Conservation (phyloP, 2,329 filamentous ascomycete genomes). For the Fusarium vanettenii region DNA sequence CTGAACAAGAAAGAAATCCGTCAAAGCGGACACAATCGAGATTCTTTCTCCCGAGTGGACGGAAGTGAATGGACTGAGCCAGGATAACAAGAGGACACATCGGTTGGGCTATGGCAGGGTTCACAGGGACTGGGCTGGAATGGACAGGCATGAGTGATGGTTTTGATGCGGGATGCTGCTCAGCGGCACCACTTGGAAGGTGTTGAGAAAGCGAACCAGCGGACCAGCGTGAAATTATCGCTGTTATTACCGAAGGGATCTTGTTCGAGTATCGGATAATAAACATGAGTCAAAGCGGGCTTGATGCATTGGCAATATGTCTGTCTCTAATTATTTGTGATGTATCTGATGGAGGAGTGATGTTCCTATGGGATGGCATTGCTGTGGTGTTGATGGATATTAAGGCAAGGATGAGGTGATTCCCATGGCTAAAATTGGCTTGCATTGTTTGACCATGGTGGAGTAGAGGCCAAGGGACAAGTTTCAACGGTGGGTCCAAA, state of each 20-base stretch:
- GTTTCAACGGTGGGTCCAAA: not conserved
- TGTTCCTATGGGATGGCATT: not conserved
- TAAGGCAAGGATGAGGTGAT: not conserved
- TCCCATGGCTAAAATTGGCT: not conserved
- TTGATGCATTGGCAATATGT: constrained; percentile 16
- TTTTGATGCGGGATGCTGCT: constrained; percentile 15
- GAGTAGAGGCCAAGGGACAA: not conserved
- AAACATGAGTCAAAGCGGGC: constrained; percentile 16
- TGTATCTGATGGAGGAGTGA: not conserved
- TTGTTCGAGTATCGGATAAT: constrained; percentile 44
- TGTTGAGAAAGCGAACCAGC: constrained; percentile 18
- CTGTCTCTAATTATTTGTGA: not conserved
- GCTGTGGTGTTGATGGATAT: not conserved
- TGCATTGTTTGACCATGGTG: not conserved
- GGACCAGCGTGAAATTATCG: constrained; percentile 28
- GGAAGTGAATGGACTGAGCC: not conserved
- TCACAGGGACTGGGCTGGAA: not conserved
- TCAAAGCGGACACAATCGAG: not conserved
- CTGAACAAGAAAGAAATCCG: not conserved
- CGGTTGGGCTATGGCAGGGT: not conserved
- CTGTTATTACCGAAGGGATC: constrained; percentile 32
- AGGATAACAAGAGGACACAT: not conserved
- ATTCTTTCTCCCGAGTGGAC: not conserved
- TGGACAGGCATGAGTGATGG: not conserved
- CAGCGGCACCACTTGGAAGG: constrained; percentile 8